Evolutionary conservation across 805 yeast species (phyloP), one percentile per base, ranked within the genome.

Genomic region (Kurtzmaniella cleridarum): DNA sequence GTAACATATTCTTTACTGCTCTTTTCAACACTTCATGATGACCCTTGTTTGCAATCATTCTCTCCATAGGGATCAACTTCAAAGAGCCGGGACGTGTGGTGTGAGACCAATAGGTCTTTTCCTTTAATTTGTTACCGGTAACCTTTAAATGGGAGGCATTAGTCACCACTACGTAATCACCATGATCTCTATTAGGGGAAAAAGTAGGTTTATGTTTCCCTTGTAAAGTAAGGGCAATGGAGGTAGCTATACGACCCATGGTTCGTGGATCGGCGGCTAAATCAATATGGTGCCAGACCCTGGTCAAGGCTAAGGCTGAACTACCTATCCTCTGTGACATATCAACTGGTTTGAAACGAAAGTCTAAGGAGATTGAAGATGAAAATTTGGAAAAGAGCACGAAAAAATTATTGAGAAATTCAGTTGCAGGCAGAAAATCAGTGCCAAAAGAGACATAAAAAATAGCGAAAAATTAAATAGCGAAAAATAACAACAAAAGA

Each of bases 181-280:
- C 99, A 47, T 81, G 79, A 64, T 93, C 99, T 58, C 84, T 57
- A 49, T 66, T 65, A 24, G 70, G 69, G 53, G 89, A 87, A 48
- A 66, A 83, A 0, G 88, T 76, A 3, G 99, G 99, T 69, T 93
- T 93, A 67, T 93, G 97, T 61, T 93, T 93, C n/a, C 99, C 99
- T 64, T 86, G 88, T 31, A 93, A 72, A 0, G 93, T 81, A 24
- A 79, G 71, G 18, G 98, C 97, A 41, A 93, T 89, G 41, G 81
- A 74, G 1, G 95, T 73, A 3, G 99, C 98, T 41, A 93, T 62
- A 57, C 98, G 82, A 57, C 99, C 99, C 35, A 93, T 64, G 0
- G 97, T 81, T 54, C 98, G 77, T 28, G 71, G 64, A 40, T 93
- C 98, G 35, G 78, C 73, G 11, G 95, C 86, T 27, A 88, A 75